Base-by-base conservation (phyloP, 805 yeast genomes). In the Yamadazyma scolyti region DNA sequence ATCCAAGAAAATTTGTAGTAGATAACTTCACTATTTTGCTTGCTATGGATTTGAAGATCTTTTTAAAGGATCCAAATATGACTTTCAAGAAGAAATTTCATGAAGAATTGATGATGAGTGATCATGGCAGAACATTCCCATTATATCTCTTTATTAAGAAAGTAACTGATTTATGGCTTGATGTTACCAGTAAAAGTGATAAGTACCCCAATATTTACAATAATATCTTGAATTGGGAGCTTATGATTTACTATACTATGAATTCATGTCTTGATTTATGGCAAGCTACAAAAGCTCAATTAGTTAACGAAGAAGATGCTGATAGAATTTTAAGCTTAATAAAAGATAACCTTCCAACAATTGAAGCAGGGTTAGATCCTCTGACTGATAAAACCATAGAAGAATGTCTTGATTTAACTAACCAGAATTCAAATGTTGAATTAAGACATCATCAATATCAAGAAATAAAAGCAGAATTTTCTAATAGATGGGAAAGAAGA, bases 41-140 rank as follows among this genome's bases (percentile, higher is more conserved):
- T 27, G 70, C 77, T 2, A 63, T 73, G 54, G 79, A 77, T 45
- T 55, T 79, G 29, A 64, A 69, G 38, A 59, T 67, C 21, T 78
- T 81, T 47, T 54, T 79, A 23, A 70, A 69, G 36, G 75, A 71
- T 42, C 65, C 79, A 11, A 76, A 77, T 47, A 65, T 75, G 48
- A 59, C 79, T 0, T 81, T 81, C 56, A 77, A 73, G 39, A 80
- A 79, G 53, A 56, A 67, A 18, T 77, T 70, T 47, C 75, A 72
- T 32, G 86, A 82, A 48, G 85, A 80, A 42, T 58, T 77, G 28
- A 61, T 82, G 56, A 78, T 82, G 65, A 73, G 77, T 28, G 67
- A 71, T 33, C 66, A 65, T 32, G 55, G 60, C 18, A 58, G 67
- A 27, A 60, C 70, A 6, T 74, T 77, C 47, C 81, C 84, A 1